Percentiles rank a stretch among this genome's conserved stretches.
phyloP scores from a whole-genome alignment of 2,329 filamentous ascomycete species.

The Claviceps arundinis region DNA sequence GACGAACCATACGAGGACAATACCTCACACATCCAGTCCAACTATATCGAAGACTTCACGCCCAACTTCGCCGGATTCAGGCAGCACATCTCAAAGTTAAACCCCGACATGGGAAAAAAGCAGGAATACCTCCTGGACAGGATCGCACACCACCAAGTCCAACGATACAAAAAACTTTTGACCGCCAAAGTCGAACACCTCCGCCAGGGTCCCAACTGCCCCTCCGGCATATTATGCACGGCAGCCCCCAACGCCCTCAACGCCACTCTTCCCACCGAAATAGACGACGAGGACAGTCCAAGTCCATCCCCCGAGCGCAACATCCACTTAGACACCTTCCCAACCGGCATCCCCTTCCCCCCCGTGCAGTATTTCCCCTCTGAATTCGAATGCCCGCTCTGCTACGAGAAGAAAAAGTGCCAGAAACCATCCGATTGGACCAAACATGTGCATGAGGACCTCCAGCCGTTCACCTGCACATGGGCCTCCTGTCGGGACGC shows the following conservation, averaged over 20 bases:
- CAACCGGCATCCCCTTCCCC: slow-evolving; percentile 67
- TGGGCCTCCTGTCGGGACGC: slow-evolving; percentile 71
- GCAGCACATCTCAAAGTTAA: slow-evolving; percentile 57
- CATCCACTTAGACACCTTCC: slow-evolving; percentile 62
- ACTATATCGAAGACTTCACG: slow-evolving; percentile 52
- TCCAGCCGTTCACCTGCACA: slow-evolving; percentile 87
- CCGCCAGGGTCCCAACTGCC: slow-evolving; percentile 46
- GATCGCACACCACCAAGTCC: slow-evolving; percentile 67
- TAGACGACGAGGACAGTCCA: slow-evolving; percentile 31
- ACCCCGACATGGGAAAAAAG: slow-evolving; percentile 49
- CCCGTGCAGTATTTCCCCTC: slow-evolving; percentile 66
- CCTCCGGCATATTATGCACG: slow-evolving; percentile 49
- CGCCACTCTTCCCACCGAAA: too few species aligned
- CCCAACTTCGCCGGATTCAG: slow-evolving; percentile 68
- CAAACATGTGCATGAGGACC: slow-evolving; percentile 88
- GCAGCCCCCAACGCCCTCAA: slow-evolving; percentile 15
- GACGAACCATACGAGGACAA: slow-evolving; percentile 44
- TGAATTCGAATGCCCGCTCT: slow-evolving; percentile 80
- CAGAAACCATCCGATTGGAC: slow-evolving; percentile 93
- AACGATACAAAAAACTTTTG: slow-evolving; percentile 66
- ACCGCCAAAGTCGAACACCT: slow-evolving; percentile 59
- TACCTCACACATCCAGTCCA: slow-evolving; percentile 48
- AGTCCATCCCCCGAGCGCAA: slow-evolving; percentile 55
- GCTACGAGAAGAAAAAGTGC: slow-evolving; percentile 74
- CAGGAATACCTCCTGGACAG: slow-evolving; percentile 59